These are phyloP conservation scores for Colletotrichum incanum DNA, from an alignment of 2,329 filamentous ascomycete species.

Conservation along the genomic window DNA sequence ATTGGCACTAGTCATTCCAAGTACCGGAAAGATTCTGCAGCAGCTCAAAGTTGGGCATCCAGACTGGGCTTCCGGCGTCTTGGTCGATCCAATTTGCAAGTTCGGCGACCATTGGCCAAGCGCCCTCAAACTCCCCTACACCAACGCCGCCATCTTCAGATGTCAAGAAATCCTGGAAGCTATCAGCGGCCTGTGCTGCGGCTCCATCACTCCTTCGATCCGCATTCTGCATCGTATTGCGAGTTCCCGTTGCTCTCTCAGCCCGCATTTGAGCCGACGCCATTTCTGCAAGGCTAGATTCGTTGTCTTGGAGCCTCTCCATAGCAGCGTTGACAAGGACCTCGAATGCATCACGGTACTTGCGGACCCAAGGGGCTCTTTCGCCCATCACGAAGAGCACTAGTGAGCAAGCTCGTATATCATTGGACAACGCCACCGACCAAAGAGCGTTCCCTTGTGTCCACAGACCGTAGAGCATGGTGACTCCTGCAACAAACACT, in stretches of 20 bases:
- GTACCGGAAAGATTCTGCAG: slow-evolving; percentile 47
- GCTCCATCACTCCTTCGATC: background rate
- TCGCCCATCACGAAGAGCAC: slow-evolving; percentile 67
- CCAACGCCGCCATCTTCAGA: background rate
- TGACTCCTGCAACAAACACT: slow-evolving; percentile 60
- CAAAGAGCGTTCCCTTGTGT: slow-evolving; percentile 62
- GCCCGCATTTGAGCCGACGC: slow-evolving; percentile 33
- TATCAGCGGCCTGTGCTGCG: background rate
- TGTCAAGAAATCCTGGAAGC: background rate
- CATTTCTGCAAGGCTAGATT: slow-evolving; percentile 31
- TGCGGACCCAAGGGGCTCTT: slow-evolving; percentile 62
- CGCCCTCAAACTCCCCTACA: slow-evolving; percentile 38
- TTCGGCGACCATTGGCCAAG: slow-evolving; percentile 50
- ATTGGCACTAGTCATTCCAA: background rate
- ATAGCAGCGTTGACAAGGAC: slow-evolving; percentile 58
- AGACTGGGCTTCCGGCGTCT: slow-evolving; percentile 47
- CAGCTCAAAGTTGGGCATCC: slow-evolving; percentile 52
- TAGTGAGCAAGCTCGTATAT: slow-evolving; percentile 64
- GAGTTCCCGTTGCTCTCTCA: background rate
- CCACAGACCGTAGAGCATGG: slow-evolving; percentile 57
- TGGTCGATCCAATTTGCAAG: slow-evolving; percentile 52
- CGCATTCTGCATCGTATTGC: background rate
- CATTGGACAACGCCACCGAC: slow-evolving; percentile 64
- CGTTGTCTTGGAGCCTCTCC: slow-evolving; percentile 36
- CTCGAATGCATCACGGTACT: slow-evolving; percentile 64